Evolutionary conservation across 2,329 filamentous ascomycete genomes (phyloP), one percentile per base, ranked within the genome.

Genomic region (Beauveria scarabaeidicola): DNA sequence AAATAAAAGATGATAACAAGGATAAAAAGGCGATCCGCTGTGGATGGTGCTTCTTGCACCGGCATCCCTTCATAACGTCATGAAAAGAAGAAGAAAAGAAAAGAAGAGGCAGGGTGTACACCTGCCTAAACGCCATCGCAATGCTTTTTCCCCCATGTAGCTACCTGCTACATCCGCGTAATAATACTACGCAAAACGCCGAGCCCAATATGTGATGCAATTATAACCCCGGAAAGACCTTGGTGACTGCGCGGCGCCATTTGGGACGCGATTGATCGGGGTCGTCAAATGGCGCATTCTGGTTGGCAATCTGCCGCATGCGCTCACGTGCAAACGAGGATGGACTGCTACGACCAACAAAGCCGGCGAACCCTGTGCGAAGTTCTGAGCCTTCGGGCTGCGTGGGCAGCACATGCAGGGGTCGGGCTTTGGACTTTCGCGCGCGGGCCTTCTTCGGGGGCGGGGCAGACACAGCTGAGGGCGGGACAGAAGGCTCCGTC

Each of bases 261-360:
- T 69, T 69, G 38, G 74, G 72, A 61, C 69, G 70, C 52, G 69
- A 68, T 52, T 69, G 66, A 62, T 77, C 75, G 8, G 74, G 74
- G 48, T 77, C 75, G 29, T 76, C 75, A 62, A 77, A 72, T 38
- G 75, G 74, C 56, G 74, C 73, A 51, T 75, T 75, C 36, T 70
- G 74, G 54, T 72, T 71, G 10, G 75, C 75, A 62, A 77, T 74
- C 52, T 76, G 69, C 48, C 74, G 72, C 73, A 77, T 77, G 19
- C 75, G 70, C 62, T 75, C 71, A 51, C 75, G 70, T 27, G 75
- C 74, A 66, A 77, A 74, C 8, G 74, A 76, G 5, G 75, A 77
- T 3, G 75, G 75, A 61, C 75, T 77, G 52, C 69, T 69, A 29
- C 73, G 73, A 23, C 74, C 72, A 38, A 65, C 66, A 25, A 65